Evolutionary conservation across 352 stramenopile genomes (phyloP).

Genomic region (Phytopythium ostracodes): DNA sequence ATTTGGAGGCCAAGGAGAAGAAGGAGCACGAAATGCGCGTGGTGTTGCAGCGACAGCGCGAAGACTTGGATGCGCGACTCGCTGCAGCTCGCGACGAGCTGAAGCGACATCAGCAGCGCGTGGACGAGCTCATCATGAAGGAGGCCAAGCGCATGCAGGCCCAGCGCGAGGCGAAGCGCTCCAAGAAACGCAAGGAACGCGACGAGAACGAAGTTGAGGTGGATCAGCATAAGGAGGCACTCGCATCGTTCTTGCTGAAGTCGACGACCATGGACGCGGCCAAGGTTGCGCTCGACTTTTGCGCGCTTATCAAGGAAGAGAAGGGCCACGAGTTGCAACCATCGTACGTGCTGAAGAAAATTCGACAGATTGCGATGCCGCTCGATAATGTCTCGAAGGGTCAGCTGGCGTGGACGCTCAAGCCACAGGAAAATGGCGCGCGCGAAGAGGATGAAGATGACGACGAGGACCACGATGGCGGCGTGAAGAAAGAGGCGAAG

Average conservation of each 20-base stretch:
- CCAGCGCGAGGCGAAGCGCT: slow-evolving; percentile 71
- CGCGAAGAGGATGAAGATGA: slow-evolving; percentile 27
- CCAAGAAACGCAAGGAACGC: slow-evolving; percentile 76
- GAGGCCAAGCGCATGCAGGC: slow-evolving; percentile 85
- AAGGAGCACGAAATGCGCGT: slow-evolving; percentile 65
- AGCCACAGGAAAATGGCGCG: slow-evolving; percentile 5
- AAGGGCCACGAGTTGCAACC: slow-evolving; percentile 40
- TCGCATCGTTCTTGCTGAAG: slow-evolving; percentile 52
- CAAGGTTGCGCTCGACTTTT: slow-evolving; percentile 69
- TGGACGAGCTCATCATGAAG: slow-evolving; percentile 87
- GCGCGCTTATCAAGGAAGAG: slow-evolving; percentile 38
- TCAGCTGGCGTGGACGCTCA: slow-evolving; percentile 45
- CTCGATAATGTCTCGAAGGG: slow-evolving; percentile 47
- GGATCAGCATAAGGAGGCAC: slow-evolving; percentile 47
- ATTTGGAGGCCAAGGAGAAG: slow-evolving; percentile 71
- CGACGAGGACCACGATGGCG: slow-evolving; percentile 15
- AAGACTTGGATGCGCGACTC: slow-evolving; percentile 64
- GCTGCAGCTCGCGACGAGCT: slow-evolving; percentile 62
- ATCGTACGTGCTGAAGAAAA: slow-evolving; percentile 70
- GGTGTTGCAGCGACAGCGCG: slow-evolving; percentile 61
- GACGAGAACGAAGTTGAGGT: slow-evolving; percentile 67
- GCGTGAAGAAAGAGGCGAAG: slow-evolving; percentile 39
- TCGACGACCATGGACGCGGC: slow-evolving; percentile 58
- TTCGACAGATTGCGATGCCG: slow-evolving; percentile 56
- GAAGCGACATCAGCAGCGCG: slow-evolving; percentile 68